These are phyloP conservation scores for Hypomontagnella submonticulosa DNA, from an alignment of 495 filamentous ascomycete genomes.

Conservation along the genomic window DNA sequence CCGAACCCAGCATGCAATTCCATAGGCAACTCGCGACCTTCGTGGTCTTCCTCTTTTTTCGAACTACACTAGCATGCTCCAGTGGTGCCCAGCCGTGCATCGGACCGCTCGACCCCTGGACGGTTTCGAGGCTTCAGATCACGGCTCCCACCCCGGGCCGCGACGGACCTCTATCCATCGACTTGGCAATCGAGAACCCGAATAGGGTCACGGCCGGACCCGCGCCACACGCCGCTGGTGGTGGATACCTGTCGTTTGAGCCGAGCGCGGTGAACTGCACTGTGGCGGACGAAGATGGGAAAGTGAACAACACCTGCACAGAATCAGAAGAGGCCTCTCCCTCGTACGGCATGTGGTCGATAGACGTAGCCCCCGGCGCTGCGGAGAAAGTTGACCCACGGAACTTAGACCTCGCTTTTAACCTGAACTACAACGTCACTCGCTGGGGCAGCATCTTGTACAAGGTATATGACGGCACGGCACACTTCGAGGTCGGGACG, in stretches of 20 bases:
- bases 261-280: constrained; percentile 34
- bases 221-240: constrained; percentile 24
- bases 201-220: constrained; percentile 28
- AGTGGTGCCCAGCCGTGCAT: constrained; percentile 21
- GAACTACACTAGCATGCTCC: neutral
- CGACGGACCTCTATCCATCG: neutral
- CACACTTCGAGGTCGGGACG: constrained; percentile 11
- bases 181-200: constrained; percentile 29
- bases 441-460: constrained; percentile 7
- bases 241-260: constrained; percentile 31
- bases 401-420: constrained; percentile 10
- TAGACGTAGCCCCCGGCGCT: neutral
- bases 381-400: neutral
- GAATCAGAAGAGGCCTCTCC: constrained; percentile 8
- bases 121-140: constrained; percentile 16
- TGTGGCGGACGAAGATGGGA: neutral
- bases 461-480: constrained; percentile 32
- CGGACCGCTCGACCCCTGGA: constrained; percentile 27
- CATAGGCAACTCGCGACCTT: constrained; percentile 4
- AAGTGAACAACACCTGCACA: neutral
- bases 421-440: constrained; percentile 26
- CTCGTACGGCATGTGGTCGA: constrained; percentile 21
- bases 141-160: neutral
- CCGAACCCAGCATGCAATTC: constrained; percentile 20
- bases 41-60: constrained; percentile 11